phyloP scores from a whole-genome alignment of 345 rosid species.

The Aegle marmelos region DNA sequence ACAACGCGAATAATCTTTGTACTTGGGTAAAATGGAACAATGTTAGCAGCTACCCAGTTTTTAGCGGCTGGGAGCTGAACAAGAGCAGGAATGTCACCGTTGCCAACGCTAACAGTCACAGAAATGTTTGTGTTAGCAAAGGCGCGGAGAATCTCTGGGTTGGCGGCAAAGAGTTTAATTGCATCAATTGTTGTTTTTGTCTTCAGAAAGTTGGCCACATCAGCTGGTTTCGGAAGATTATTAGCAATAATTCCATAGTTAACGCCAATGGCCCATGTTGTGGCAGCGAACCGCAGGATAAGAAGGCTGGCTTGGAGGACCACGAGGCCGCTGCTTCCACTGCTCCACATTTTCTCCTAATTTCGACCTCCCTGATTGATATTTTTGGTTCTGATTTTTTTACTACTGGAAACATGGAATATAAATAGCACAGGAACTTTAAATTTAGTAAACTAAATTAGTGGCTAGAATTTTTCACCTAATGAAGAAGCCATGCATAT shows the following conservation, averaged over 20 bases:
- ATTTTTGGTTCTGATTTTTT: too few relatives aligned
- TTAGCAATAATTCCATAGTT: constrained; percentile 73
- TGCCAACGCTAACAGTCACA: constrained; percentile 53
- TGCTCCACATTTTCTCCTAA: too few relatives aligned
- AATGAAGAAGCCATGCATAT: too few relatives aligned
- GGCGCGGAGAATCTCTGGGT: constrained; percentile 62
- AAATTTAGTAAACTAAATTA: too few relatives aligned
- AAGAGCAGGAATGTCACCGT: constrained; percentile 57
- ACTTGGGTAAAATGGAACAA: constrained; percentile 53
- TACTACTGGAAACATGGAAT: too few relatives aligned
- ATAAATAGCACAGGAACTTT: too few relatives aligned
- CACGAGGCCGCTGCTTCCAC: too few relatives aligned
- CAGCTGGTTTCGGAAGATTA: constrained; percentile 69
- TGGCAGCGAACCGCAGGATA: too few relatives aligned
- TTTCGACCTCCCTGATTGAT: too few relatives aligned
- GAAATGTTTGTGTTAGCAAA: constrained; percentile 60
- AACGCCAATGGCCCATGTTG: too few relatives aligned
- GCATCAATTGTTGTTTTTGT: constrained; percentile 61
- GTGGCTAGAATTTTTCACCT: too few relatives aligned
- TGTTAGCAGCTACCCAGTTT: constrained; percentile 55
- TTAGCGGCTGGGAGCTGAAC: constrained; percentile 32
- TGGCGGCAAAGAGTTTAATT: constrained; percentile 62
- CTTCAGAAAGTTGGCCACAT: constrained; percentile 65
- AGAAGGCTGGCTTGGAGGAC: too few relatives aligned
- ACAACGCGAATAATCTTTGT: constrained; percentile 61